Evolutionary conservation across 1,139 yeast species (phyloP).

Genomic region (Arxiozyma slooffiae): DNA sequence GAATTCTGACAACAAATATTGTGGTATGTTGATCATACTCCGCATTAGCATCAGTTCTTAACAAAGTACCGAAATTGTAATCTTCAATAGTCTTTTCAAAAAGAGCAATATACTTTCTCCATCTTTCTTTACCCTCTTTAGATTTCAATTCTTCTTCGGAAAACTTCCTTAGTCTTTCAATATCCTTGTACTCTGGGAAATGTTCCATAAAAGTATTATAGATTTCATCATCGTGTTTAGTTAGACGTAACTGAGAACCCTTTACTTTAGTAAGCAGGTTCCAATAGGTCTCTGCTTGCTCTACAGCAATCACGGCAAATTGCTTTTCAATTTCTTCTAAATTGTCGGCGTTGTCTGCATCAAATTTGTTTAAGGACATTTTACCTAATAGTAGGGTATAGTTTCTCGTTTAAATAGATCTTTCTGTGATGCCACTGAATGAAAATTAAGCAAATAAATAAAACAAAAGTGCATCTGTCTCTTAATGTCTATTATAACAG

Average conservation of each 20-base stretch:
- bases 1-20: conserved; percentile 83
- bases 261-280: conserved; percentile 59
- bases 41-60: conserved; percentile 57
- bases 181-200: conserved; percentile 74
- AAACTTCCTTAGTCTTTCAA: conserved; percentile 47
- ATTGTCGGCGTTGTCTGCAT: conserved; percentile 52
- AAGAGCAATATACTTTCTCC: conserved; percentile 81
- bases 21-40: conserved; percentile 82
- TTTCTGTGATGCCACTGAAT: neutral
- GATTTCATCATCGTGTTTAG: conserved; percentile 76
- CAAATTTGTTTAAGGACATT: conserved; percentile 33
- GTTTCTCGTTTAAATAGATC: too few relatives aligned
- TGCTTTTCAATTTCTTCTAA: conserved; percentile 79
- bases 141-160: conserved; percentile 78
- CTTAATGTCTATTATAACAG: too few relatives aligned
- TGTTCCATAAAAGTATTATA: conserved; percentile 54
- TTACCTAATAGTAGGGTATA: neutral
- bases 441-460: too few relatives aligned
- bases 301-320: conserved; percentile 95
- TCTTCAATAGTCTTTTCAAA: conserved; percentile 76
- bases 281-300: conserved; percentile 95
- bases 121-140: conserved; percentile 66
- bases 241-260: conserved; percentile 69
- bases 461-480: too few relatives aligned
- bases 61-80: conserved; percentile 88